phyloP scores from a whole-genome alignment of 306 rosid species.

The Glycine latifolia region DNA sequence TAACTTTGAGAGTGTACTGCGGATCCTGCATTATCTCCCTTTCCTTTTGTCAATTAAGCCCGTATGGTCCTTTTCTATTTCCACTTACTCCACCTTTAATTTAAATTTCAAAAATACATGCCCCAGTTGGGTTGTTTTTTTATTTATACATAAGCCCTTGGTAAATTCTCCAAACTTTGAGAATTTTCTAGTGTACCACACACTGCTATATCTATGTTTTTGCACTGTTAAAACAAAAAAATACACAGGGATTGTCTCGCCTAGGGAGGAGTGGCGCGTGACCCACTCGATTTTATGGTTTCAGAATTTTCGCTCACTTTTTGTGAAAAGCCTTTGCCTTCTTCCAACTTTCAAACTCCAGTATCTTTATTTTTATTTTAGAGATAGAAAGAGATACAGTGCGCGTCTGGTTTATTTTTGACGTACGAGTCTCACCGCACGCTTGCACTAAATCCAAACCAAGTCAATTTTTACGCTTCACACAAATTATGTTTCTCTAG shows the following conservation, averaged over 20 bases:
- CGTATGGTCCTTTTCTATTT: slow-evolving; percentile 66
- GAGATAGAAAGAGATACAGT: not conserved
- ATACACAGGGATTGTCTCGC: slow-evolving; percentile 43
- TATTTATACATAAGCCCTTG: not conserved
- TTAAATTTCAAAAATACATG: slow-evolving; percentile 59
- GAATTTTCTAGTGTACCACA: slow-evolving; percentile 43
- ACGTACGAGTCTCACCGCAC: slow-evolving; percentile 52
- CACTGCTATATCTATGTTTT: slow-evolving; percentile 42
- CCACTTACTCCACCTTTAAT: slow-evolving; percentile 72
- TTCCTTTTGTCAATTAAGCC: slow-evolving; percentile 10
- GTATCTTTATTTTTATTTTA: not conserved
- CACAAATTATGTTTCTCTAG: slow-evolving; percentile 4
- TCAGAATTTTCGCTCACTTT: slow-evolving; percentile 51
- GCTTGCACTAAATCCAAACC: slow-evolving; percentile 52
- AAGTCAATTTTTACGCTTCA: slow-evolving; percentile 45
- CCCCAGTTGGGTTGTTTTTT: not conserved
- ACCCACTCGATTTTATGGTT: slow-evolving; percentile 44
- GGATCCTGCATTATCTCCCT: slow-evolving; percentile 40
- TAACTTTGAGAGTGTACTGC: slow-evolving; percentile 52
- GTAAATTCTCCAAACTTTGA: slow-evolving; percentile 41
- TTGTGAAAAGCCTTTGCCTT: slow-evolving; percentile 40
- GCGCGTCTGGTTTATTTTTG: slow-evolving; percentile 36
- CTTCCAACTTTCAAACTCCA: slow-evolving; percentile 47
- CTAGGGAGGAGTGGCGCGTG: slow-evolving; percentile 68
- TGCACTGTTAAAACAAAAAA: slow-evolving; percentile 38